These are phyloP conservation scores for Capsicum baccatum DNA, from an alignment of 257 asterid species.

Conservation along the genomic window DNA sequence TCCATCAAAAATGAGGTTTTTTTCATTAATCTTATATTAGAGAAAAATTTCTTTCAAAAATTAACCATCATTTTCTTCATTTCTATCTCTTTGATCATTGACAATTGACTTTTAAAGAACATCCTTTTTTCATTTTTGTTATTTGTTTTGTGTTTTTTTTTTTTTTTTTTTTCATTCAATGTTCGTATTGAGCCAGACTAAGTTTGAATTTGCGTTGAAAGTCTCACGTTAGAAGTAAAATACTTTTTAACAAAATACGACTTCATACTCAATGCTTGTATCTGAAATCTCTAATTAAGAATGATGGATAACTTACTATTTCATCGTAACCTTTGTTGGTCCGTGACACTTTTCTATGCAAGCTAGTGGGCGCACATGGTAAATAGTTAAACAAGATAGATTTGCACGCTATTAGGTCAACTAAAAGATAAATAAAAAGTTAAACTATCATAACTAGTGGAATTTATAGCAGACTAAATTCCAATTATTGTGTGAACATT, in stretches of 20 bases:
- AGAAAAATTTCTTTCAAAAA: background rate
- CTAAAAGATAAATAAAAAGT: background rate
- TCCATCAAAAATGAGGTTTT: background rate
- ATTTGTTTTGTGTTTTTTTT: no score
- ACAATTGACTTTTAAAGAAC: no score
- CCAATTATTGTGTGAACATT: background rate
- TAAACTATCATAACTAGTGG: background rate
- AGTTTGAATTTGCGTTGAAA: no score
- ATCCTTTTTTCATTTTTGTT: no score
- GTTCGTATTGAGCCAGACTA: no score
- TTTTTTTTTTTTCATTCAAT: no score
- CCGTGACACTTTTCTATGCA: background rate
- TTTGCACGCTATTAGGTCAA: background rate
- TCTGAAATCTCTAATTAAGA: no score
- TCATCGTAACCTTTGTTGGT: background rate
- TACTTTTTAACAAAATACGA: background rate
- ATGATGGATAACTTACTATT: no score
- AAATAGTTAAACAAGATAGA: background rate
- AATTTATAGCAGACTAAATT: background rate
- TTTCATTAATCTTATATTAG: background rate
- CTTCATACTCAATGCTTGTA: background rate
- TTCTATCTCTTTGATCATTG: background rate
- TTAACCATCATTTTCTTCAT: background rate
- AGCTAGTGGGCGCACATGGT: background rate
- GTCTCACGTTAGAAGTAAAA: no score